phyloP scores from a whole-genome alignment of 2,329 filamentous ascomycete species.

The Colletotrichum tropicale region DNA sequence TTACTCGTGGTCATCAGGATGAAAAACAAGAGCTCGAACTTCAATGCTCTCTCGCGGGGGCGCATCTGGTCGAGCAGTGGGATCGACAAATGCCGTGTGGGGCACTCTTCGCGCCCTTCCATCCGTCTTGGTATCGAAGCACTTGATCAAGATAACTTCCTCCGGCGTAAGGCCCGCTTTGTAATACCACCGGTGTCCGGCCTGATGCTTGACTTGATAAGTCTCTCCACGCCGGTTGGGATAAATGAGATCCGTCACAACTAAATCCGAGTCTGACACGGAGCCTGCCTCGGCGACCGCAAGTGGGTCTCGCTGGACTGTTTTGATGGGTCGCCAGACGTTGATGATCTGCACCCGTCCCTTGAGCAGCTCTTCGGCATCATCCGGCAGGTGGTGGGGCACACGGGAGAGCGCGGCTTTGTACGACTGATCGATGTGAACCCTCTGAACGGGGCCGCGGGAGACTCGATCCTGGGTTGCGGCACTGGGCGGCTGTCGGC shows the following conservation, averaged over 20 bases:
- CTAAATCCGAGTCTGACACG: conserved; percentile 54
- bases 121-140: conserved; percentile 63
- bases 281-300: conserved; percentile 55
- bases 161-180: conserved; percentile 53
- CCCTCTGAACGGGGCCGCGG: conserved; percentile 51
- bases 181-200: conserved; percentile 56
- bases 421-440: conserved; percentile 61
- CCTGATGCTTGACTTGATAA: conserved; percentile 45
- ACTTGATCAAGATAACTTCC: conserved; percentile 65
- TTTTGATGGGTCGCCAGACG: conserved; percentile 55
- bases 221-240: conserved; percentile 56
- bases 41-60: conserved; percentile 66
- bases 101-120: conserved; percentile 56
- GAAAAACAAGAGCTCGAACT: conserved; percentile 58
- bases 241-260: conserved; percentile 54
- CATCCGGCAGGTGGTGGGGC: conserved; percentile 48
- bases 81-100: conserved; percentile 60
- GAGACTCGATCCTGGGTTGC: conserved; percentile 49
- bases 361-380: conserved; percentile 45
- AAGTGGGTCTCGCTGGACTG: conserved; percentile 57
- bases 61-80: conserved; percentile 38
- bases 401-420: conserved; percentile 43
- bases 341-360: conserved; percentile 59
- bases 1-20: conserved; percentile 37
- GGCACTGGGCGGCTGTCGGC: conserved; percentile 44